A percentile compares a stretch with the other conserved stretches of the same genome.
Conservation (phyloP, 1,139 yeast genomes). For the Sugiyamaella xylanicola region DNA sequence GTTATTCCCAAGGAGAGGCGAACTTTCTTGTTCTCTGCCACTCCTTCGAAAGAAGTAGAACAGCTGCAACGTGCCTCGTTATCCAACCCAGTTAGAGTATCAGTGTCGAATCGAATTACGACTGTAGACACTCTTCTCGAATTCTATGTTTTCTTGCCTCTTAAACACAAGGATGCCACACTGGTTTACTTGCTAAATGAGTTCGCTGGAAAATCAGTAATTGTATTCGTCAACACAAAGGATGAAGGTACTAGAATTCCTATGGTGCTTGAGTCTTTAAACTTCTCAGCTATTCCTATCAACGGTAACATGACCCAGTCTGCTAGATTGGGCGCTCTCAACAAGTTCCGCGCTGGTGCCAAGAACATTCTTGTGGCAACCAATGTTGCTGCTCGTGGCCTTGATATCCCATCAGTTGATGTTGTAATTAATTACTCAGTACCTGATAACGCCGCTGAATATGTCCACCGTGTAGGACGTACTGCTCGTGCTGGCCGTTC, state of each 20-base stretch:
- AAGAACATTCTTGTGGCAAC: constrained; percentile 88
- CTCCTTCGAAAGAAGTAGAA: constrained; percentile 94
- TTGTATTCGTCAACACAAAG: constrained; percentile 91
- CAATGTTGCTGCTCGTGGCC: constrained; percentile 97
- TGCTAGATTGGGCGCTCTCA: constrained; percentile 89
- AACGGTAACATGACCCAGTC: constrained; percentile 94
- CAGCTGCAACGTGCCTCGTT: constrained; percentile 92
- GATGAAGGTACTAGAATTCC: constrained; percentile 94
- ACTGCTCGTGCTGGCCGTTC: constrained; percentile 98
- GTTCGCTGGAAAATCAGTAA: constrained; percentile 79
- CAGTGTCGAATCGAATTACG: constrained; percentile 84
- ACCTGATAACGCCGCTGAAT: constrained; percentile 97
- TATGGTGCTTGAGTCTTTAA: constrained; percentile 73
- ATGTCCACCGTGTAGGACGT: constrained; percentile 96
- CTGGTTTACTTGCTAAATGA: constrained; percentile 82
- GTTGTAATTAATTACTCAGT: constrained; percentile 90
- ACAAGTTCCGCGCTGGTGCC: constrained; percentile 85
- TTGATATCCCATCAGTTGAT: constrained; percentile 95
- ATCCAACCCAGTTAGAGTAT: constrained; percentile 84
- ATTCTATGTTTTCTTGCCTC: constrained; percentile 87
- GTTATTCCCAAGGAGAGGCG: constrained; percentile 84
- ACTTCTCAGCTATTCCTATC: constrained; percentile 87
- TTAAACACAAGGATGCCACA: constrained; percentile 88
- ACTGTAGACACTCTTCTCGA: constrained; percentile 93
- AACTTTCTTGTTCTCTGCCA: constrained; percentile 90